Conservation (phyloP, 352 stramenopile species). For the Phytophthora pluvialis region DNA sequence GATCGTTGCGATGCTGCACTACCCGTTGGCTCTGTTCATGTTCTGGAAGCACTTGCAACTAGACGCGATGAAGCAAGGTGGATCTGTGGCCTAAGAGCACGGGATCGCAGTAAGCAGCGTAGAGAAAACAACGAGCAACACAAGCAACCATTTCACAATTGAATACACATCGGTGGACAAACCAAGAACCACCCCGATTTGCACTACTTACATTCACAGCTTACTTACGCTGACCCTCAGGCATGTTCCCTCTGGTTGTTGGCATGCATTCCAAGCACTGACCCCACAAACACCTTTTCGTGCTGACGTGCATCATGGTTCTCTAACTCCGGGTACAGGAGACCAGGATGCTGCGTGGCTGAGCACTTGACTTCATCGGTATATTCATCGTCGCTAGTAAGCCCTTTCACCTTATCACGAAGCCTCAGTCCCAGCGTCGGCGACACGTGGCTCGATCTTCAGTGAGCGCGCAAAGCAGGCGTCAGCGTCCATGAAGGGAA, state of each 20-base stretch:
- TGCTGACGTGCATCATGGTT: not conserved
- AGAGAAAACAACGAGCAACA: not conserved
- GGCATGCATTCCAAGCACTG: no score
- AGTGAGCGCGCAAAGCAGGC: conserved; percentile 83
- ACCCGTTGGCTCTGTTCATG: conserved; percentile 42
- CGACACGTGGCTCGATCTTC: conserved; percentile 83
- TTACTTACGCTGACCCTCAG: conserved; percentile 5
- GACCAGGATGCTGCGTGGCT: not conserved
- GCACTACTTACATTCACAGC: conserved; percentile 30
- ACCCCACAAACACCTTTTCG: no score
- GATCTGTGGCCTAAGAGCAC: conserved; percentile 8
- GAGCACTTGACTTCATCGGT: conserved; percentile 1
- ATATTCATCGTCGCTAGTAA: conserved; percentile 4
- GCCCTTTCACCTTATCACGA: conserved; percentile 8
- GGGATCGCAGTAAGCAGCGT: not conserved
- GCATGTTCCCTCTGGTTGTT: not conserved
- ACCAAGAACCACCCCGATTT: not conserved
- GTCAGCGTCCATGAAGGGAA: conserved; percentile 69
- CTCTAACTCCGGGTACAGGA: not conserved
- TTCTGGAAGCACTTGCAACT: conserved; percentile 40
- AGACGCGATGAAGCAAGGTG: conserved; percentile 13
- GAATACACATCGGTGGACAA: not conserved
- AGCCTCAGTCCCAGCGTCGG: conserved; percentile 36
- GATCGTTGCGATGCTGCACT: conserved; percentile 65
- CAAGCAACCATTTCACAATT: conserved; percentile 4